Evolutionary conservation across 2,329 filamentous ascomycete genomes (phyloP).

Genomic region (Escovopsis sp.): DNA sequence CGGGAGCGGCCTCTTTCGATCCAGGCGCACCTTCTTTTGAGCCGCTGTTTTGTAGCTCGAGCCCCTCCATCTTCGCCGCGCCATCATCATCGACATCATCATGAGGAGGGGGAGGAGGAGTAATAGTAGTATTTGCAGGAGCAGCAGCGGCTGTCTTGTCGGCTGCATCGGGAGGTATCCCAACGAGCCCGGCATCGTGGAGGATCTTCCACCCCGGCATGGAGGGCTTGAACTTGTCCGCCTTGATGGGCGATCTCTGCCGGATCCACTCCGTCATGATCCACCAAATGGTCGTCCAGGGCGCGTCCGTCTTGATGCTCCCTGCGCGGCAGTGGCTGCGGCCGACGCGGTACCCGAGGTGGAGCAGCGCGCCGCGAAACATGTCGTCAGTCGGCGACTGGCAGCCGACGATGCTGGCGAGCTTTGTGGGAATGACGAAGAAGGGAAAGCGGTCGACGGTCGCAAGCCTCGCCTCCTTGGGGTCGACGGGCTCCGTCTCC

Average conservation of each 20-base stretch:
- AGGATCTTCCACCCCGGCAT: conserved; percentile 60
- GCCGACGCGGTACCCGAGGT: conserved; percentile 67
- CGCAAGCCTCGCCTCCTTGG: conserved; percentile 38
- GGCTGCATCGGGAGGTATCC: conserved; percentile 13
- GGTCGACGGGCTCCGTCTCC: conserved; percentile 21
- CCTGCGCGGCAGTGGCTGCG: conserved; percentile 81
- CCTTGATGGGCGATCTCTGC: conserved; percentile 65
- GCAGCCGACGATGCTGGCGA: conserved; percentile 67
- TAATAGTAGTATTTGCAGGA: too few species aligned
- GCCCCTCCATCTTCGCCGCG: conserved; percentile 25
- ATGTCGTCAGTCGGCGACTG: conserved; percentile 64
- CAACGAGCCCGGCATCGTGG: conserved; percentile 21
- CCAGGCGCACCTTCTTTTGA: conserved; percentile 1
- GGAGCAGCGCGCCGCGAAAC: conserved; percentile 64
- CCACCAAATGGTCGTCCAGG: conserved; percentile 82
- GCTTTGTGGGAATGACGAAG: conserved; percentile 62
- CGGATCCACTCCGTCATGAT: conserved; percentile 84
- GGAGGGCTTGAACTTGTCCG: conserved; percentile 51
- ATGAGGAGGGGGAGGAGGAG: too few species aligned
- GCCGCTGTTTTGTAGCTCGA: conserved; percentile 14
- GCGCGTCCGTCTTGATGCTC: conserved; percentile 85
- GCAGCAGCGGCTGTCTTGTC: conserved; percentile 17
- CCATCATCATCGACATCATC: too few species aligned
- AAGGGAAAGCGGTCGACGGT: conserved; percentile 64
- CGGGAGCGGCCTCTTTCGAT: too few species aligned